phyloP scores from a whole-genome alignment of 2,329 filamentous ascomycete species.

The Pyricularia sp. region DNA sequence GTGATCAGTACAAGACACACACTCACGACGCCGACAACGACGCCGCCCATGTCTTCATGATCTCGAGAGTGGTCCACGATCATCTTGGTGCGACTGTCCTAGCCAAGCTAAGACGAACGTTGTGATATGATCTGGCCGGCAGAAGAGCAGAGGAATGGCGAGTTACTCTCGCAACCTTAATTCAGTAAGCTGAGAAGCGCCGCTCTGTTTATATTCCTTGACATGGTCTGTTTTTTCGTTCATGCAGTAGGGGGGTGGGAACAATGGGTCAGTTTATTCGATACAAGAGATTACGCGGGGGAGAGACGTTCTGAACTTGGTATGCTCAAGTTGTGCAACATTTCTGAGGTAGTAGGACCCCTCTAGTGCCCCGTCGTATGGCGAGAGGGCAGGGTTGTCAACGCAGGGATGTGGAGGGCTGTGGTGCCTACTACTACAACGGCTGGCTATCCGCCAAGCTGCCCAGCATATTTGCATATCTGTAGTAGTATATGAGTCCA shows the following conservation, averaged over 20 bases:
- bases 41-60: not conserved
- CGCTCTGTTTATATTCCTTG: not conserved
- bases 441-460: no score
- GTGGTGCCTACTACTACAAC: not conserved
- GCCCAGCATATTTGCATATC: no score
- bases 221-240: not conserved
- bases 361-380: not conserved
- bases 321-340: not conserved
- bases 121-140: not conserved
- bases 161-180: not conserved
- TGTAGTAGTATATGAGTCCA: no score
- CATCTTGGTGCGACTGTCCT: not conserved
- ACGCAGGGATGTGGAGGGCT: not conserved
- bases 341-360: not conserved
- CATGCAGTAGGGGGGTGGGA: not conserved
- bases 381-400: no score
- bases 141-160: not conserved
- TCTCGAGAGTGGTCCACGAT: not conserved
- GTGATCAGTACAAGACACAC: not conserved
- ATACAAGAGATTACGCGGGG: not conserved
- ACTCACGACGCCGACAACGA: not conserved
- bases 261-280: not conserved
- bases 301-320: not conserved
- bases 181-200: not conserved
- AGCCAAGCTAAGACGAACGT: not conserved